phyloP scores from a whole-genome alignment of 352 stramenopile species.

The Lagenidium giganteum region DNA sequence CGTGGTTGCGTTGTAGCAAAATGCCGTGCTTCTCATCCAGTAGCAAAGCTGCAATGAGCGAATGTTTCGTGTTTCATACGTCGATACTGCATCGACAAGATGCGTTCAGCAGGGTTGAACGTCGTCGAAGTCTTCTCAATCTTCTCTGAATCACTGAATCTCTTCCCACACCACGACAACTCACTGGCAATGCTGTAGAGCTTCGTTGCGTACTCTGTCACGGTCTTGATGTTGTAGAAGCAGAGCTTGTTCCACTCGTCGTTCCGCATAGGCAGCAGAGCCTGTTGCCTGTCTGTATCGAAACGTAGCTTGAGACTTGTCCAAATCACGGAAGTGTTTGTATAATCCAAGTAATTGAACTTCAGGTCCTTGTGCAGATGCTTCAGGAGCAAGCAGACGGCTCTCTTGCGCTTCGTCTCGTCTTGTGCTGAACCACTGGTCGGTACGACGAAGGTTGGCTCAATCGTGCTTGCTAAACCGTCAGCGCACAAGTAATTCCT shows the following conservation, averaged over 20 bases:
- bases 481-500: conserved; percentile 12
- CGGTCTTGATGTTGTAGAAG: conserved; percentile 18
- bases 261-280: conserved; percentile 4
- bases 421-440: neutral
- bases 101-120: conserved; percentile 7
- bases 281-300: conserved; percentile 7
- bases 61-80: conserved; percentile 8
- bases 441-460: conserved; percentile 1
- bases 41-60: conserved; percentile 3
- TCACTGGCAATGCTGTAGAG: conserved; percentile 10
- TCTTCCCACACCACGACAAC: conserved; percentile 5
- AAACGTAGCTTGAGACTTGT: conserved; percentile 4
- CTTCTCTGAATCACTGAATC: conserved; percentile 5
- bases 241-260: conserved; percentile 13
- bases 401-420: neutral
- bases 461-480: conserved; percentile 1
- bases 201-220: conserved; percentile 14
- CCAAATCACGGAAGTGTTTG: conserved; percentile 6
- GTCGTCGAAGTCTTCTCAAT: conserved; percentile 8
- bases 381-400: conserved; percentile 4
- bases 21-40: conserved; percentile 11
- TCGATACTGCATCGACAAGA: conserved; percentile 4
- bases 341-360: conserved; percentile 12
- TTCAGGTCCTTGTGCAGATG: conserved; percentile 9
- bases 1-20: conserved; percentile 9